phyloP scores from a whole-genome alignment of 192 early-diverging fungal genomes.

The Diversispora epigaea region DNA sequence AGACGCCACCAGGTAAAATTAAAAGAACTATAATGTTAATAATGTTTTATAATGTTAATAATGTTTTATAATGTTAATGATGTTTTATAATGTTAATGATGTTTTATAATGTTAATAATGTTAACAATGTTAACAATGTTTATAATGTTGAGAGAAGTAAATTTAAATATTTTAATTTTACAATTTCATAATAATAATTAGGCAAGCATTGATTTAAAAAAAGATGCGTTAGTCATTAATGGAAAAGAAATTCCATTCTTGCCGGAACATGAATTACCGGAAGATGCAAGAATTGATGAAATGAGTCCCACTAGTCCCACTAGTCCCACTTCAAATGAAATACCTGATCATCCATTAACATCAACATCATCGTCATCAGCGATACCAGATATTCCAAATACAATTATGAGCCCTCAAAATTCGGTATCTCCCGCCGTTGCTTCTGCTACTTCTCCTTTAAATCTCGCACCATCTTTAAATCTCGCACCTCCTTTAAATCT shows the following conservation, averaged over 20 bases:
- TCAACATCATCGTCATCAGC: not conserved
- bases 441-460: not conserved
- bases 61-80: no score
- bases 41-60: no score
- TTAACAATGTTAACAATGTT: no score
- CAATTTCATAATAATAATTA: slow-evolving; percentile 26
- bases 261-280: slow-evolving; percentile 88
- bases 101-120: no score
- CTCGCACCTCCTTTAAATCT: not conserved
- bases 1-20: slow-evolving; percentile 73
- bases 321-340: no score
- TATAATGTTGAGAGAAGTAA: not conserved
- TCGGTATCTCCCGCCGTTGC: slow-evolving; percentile 29
- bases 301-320: not conserved
- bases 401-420: slow-evolving; percentile 34
- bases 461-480: no score
- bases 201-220: slow-evolving; percentile 88
- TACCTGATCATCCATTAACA: no score
- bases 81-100: no score
- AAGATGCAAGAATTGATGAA: slow-evolving; percentile 41
- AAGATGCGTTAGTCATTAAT: slow-evolving; percentile 79
- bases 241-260: slow-evolving; percentile 82
- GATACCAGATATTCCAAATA: slow-evolving; percentile 31
- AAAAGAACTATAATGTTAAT: no score
- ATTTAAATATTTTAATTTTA: slow-evolving; percentile 10